Base-by-base conservation (phyloP, 306 rosid species). In the Glycine tomentella region DNA sequence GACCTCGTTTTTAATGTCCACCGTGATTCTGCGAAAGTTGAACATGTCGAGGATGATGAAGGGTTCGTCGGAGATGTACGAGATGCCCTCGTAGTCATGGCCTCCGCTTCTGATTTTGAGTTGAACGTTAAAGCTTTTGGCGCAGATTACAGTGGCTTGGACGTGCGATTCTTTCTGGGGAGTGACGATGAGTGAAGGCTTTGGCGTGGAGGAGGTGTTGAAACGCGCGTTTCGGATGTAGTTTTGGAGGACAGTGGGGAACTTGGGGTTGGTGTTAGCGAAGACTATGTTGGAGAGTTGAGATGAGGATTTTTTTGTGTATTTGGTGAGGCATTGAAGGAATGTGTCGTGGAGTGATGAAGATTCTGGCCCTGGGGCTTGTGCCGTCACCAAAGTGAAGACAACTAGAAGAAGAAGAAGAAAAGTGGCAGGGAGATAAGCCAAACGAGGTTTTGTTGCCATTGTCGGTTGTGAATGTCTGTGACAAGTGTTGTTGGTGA, bases 51-150 rank as follows among this genome's bases (percentile, higher is more conserved):
- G 75, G 3, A 86, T 56, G 3, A 86, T 80, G 12, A 86, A 86
- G 53, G 79, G 83, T 15, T 83, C 49, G 0, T 44, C 9, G 1
- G 86, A 82, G 68, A 55, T 5, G 4, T 83, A 86, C 0, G 87
- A 83, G 25, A 86, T 59, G 2, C 89, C 89, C 44, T 86, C 89
- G 31, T 72, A 86, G 17, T 86, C 89, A 15, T 86, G 87, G 11
- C 89, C 87, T 6, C 89, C 89, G 10, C 89, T 80, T 13, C 89
- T 49, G 48, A 86, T 83, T 74, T 84, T 80, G 67, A 86, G n/a
- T 11, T 63, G 78, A 55, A 72, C 0, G 0, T 49, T 33, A 3
- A 38, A 4, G 57, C 3, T 12, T 25, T 80, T 83, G 75, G 85
- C 78, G 45, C 89, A 86, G 0, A 77, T 16, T 0, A 86, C 85